Base-by-base conservation (phyloP, 495 filamentous ascomycete species). In the Aspergillus bertholletiae region DNA sequence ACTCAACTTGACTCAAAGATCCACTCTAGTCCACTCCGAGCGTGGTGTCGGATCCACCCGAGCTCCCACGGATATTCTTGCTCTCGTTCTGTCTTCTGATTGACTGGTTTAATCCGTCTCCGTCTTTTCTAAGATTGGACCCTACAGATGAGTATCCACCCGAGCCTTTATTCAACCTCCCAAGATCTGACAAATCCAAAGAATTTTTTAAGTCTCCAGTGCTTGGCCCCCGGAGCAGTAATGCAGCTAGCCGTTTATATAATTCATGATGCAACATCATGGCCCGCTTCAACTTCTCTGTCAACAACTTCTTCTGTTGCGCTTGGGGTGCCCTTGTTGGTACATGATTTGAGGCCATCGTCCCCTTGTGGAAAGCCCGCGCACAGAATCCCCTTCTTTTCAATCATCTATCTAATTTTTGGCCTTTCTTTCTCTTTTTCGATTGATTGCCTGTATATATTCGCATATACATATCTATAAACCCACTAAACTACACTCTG, bases 321-420 rank as follows among this genome's bases (percentile, higher is more conserved):
- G 32, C 9, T 53, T 30, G 40, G 8, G 51, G 8, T n/a, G 51
- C 28, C 23, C 17, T 46, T 21, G 37, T 35, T 13, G 49, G 23
- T 67, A 60, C 68, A 63, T 54, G 27, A 22, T 32, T 17, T 53
- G n/a, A 18, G 39, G 39, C 34, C 50, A 37, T 22, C 45, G 39
- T 53, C 39, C 50, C 50, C 49, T 52, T 37, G 5, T 18, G 23
- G 1, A 51, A 28, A 37, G 3, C 46, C 3, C 22, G 22, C 20
- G 3, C 20, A 27, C 23, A 40, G 15, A 18, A 17, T 21, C 17
- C 6, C 11, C 58, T 49, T 39, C 26, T 45, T 45, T 28, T 15
- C 22, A 45, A 18, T 32, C 43, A 17, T 47, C 23, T 46, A n/a
- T 46, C 26, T 35, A 28, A 40, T 53, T 17, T 39, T 9, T 5